These are phyloP conservation scores for Loxodes magnus DNA, from an alignment of 73 alveolate species.

Conservation along the genomic window DNA sequence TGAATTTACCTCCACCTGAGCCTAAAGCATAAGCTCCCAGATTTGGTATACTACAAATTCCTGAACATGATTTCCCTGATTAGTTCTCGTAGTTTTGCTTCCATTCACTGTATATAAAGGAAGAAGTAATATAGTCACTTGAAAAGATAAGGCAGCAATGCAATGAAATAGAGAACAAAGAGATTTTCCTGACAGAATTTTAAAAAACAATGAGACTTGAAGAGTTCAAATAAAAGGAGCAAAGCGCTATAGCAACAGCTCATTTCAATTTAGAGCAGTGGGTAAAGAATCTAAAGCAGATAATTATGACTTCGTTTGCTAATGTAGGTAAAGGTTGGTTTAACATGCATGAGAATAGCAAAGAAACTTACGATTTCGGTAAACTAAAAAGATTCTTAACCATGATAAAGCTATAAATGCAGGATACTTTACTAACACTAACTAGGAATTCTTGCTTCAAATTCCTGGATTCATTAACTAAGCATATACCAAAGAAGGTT, in stretches of 20 bases:
- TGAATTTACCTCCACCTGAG: slow-evolving; percentile 45
- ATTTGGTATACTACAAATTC: slow-evolving; percentile 55
- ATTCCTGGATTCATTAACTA: slow-evolving; percentile 68
- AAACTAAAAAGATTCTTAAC: slow-evolving; percentile 88
- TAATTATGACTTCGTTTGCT: slow-evolving; percentile 71
- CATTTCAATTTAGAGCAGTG: slow-evolving; percentile 78
- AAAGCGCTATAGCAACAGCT: slow-evolving; percentile 57
- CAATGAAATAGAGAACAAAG: slow-evolving; percentile 57
- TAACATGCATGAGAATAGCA: slow-evolving; percentile 82
- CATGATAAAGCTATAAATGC: slow-evolving; percentile 78
- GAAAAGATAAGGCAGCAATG: slow-evolving; percentile 86
- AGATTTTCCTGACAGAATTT: slow-evolving; percentile 54
- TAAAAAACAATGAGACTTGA: slow-evolving; percentile 84
- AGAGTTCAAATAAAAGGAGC: slow-evolving; percentile 83
- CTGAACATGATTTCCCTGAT: slow-evolving; percentile 60
- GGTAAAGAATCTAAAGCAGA: slow-evolving; percentile 77
- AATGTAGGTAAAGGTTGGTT: slow-evolving; percentile 97
- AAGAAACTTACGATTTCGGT: slow-evolving; percentile 87
- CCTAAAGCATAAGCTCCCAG: slow-evolving; percentile 17
- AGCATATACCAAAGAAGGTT: slow-evolving; percentile 69
- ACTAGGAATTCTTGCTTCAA: slow-evolving; percentile 66
- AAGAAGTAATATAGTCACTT: slow-evolving; percentile 54
- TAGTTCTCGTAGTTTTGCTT: slow-evolving; percentile 72
- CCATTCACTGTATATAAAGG: slow-evolving; percentile 56
- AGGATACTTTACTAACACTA: slow-evolving; percentile 70